Evolutionary conservation across 2,329 filamentous ascomycete species (phyloP).

Genomic region (Ascosphaera apis): DNA sequence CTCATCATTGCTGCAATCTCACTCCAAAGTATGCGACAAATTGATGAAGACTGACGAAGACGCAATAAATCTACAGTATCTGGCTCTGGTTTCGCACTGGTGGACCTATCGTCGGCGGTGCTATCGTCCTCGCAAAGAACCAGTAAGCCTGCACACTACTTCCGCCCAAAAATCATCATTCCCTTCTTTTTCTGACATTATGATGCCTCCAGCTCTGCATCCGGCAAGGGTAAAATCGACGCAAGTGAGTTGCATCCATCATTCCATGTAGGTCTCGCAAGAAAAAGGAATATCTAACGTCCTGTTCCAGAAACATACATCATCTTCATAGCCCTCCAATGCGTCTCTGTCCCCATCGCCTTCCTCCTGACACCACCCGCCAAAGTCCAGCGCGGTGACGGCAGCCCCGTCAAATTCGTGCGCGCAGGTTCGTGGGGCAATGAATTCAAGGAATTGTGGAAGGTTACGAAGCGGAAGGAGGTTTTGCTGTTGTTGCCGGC

Average conservation of each 20-base stretch:
- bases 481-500: conserved; percentile 18
- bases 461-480: conserved; percentile 11
- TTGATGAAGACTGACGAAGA: no score
- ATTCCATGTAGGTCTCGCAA: no score
- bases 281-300: no score
- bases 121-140: conserved; percentile 52
- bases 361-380: conserved; percentile 23
- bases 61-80: no score
- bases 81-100: conserved; percentile 40
- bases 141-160: no score
- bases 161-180: no score
- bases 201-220: no score
- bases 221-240: no score
- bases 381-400: conserved; percentile 22
- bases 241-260: no score
- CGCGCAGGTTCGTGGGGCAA: conserved; percentile 11
- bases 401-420: conserved; percentile 14
- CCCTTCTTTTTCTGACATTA: no score
- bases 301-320: conserved; percentile 25
- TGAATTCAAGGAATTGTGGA: conserved; percentile 17
- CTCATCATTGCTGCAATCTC: no score
- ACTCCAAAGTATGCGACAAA: no score
- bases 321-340: conserved; percentile 26
- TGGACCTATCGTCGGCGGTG: conserved; percentile 48
- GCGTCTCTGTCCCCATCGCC: conserved; percentile 20